A percentile compares a stretch with the other conserved stretches of the same genome.
Conservation (phyloP, 169 alveolate species). For the Cryptosporidium ubiquitum region DNA sequence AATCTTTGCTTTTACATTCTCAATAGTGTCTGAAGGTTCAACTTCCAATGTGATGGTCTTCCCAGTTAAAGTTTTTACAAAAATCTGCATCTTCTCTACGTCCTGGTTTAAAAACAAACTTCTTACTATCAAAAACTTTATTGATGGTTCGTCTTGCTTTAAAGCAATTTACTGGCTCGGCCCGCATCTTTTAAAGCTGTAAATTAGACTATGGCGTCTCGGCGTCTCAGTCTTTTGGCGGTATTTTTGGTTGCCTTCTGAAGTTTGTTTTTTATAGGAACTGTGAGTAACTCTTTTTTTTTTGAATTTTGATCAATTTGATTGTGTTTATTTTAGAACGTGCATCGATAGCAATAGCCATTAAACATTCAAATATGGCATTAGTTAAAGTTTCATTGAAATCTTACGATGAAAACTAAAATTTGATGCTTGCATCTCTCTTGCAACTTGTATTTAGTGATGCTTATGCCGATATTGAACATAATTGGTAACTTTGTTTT, state of each 20-base stretch:
- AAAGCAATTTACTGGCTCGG: no score
- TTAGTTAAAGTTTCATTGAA: neutral
- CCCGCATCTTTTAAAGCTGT: conserved; percentile 4
- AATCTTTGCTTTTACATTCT: conserved; percentile 96
- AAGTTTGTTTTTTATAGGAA: neutral
- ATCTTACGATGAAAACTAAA: neutral
- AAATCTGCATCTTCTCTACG: conserved; percentile 88
- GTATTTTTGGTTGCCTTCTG: neutral
- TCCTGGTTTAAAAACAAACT: conserved; percentile 7
- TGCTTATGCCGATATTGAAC: neutral
- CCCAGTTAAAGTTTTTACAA: conserved; percentile 97
- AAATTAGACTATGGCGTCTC: conserved; percentile 43
- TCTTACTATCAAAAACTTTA: neutral
- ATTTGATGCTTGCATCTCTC: neutral
- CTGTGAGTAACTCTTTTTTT: neutral
- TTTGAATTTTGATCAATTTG: neutral
- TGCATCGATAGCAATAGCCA: neutral
- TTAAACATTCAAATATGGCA: neutral
- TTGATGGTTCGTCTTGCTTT: conserved; percentile 3
- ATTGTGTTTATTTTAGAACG: neutral
- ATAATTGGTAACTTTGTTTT: neutral
- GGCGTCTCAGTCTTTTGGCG: conserved; percentile 65
- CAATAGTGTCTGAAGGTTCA: conserved; percentile 96
- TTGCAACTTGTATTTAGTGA: neutral
- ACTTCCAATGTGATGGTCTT: conserved; percentile 95